Base-by-base conservation (phyloP, 306 rosid genomes). In the Quercus bicolor region DNA sequence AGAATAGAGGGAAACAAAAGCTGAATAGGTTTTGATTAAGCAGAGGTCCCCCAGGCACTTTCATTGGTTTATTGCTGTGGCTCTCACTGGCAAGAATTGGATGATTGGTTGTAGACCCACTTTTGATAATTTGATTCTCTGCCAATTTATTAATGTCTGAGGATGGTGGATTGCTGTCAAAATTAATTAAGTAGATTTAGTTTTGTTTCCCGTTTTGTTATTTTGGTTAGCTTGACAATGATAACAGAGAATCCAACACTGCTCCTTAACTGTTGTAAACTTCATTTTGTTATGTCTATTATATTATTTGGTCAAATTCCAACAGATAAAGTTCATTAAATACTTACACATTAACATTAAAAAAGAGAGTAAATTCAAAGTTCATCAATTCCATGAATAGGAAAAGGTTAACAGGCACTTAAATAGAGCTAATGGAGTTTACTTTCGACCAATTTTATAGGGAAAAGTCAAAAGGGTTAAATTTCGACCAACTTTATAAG, bases 11-110 rank as follows among this genome's bases (percentile, higher is more conserved):
- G 48, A 23, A 64, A 75, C 3, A 29, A 29, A 54, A 55, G 19
- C 34, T 19, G 56, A 11, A 48, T 60, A 59, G 29, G 37, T 10
- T 23, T 68, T 68, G 8, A 40, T 57, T 76, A 68, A 68, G 70
- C 5, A 64, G 78, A 80, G 91, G 88, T 85, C 90, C 90, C 90
- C 89, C 82, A 68, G 72, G 86, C 86, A 88, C 85, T 82, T 83
- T 29, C 76, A 71, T 72, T 79, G 85, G 87, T 81, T 81, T 81
- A 80, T 77, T 28, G 73, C 19, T 56, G 90, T 75, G 89, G 89
- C 66, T 70, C 84, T 86, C 89, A 78, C 79, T 53, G 75, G 79
- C 82, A 83, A 60, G 78, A 72, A 53, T 74, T 69, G 80, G 85
- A 81, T 87, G 79, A 68, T 81, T 72, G 62, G 80, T 77, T 24